Percentiles rank a stretch among this genome's conserved stretches.
These are phyloP conservation scores for Mytilinidion resinicola DNA, from an alignment of 495 filamentous ascomycete species.

Conservation along the genomic window DNA sequence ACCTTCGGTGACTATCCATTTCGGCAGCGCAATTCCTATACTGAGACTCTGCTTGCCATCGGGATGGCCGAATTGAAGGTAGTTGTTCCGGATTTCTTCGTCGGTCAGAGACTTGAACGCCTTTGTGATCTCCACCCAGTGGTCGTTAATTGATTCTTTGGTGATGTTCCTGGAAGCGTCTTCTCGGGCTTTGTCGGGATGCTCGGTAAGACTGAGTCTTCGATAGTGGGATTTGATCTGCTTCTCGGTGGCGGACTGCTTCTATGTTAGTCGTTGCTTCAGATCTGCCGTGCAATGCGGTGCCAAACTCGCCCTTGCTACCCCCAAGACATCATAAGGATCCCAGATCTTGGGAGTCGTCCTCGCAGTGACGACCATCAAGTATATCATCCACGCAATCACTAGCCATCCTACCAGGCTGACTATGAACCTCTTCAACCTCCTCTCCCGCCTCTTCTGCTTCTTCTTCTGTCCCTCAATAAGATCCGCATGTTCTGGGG, in stretches of 20 bases:
- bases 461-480: conserved; percentile 79
- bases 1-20: conserved; percentile 86
- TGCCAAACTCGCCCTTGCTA: conserved; percentile 58
- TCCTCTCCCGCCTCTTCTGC: conserved; percentile 83
- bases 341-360: conserved; percentile 79
- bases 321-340: conserved; percentile 85
- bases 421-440: conserved; percentile 76
- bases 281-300: neutral
- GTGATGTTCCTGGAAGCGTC: conserved; percentile 86
- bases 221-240: conserved; percentile 86
- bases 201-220: conserved; percentile 74
- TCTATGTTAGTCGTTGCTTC: conserved; percentile 5
- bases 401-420: conserved; percentile 70
- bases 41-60: conserved; percentile 97
- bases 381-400: conserved; percentile 88
- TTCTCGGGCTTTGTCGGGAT: conserved; percentile 84
- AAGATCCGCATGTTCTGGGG: conserved; percentile 72
- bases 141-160: conserved; percentile 71
- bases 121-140: conserved; percentile 91
- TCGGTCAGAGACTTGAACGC: conserved; percentile 96
- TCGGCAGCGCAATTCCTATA: conserved; percentile 92
- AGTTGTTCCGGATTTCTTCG: conserved; percentile 95
- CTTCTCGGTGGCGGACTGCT: conserved; percentile 73
- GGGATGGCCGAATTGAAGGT: conserved; percentile 87
- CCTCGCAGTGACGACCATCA: conserved; percentile 74